Conservation (phyloP, 1,284 basidiomycete species). For the Testicularia cyperi region DNA sequence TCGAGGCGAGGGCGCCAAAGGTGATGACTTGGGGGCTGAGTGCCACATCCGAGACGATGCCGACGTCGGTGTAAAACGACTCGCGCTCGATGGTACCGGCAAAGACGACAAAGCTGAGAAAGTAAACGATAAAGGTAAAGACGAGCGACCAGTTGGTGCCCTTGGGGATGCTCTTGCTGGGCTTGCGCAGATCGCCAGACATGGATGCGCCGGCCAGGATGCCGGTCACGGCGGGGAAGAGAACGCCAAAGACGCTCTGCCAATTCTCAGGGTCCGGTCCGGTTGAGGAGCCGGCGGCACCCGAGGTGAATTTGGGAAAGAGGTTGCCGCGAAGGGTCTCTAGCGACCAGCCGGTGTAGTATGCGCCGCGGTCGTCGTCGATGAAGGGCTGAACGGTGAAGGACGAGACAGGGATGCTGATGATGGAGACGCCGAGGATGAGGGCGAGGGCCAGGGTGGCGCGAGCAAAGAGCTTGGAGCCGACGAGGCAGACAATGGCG, state of each 20-base stretch:
- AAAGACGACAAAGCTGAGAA: constrained; percentile 51
- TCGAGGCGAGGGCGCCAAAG: constrained; percentile 55
- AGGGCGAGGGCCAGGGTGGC: constrained; percentile 55
- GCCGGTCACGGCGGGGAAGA: constrained; percentile 59
- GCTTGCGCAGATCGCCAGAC: constrained; percentile 59
- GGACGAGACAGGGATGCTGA: constrained; percentile 54
- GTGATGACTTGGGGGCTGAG: constrained; percentile 55
- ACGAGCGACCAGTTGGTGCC: constrained; percentile 57
- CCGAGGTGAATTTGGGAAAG: constrained; percentile 54
- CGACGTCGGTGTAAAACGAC: constrained; percentile 54
- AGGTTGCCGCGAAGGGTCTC: constrained; percentile 50
- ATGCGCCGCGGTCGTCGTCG: constrained; percentile 51
- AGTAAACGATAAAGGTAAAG: constrained; percentile 56
- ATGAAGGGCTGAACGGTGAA: constrained; percentile 50
- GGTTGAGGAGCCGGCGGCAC: constrained; percentile 53
- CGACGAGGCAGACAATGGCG: constrained; percentile 55
- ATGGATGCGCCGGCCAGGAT: constrained; percentile 58
- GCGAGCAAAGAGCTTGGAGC: constrained; percentile 53
- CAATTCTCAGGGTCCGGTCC: constrained; percentile 43
- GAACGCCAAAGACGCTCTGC: constrained; percentile 57
- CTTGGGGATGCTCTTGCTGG: constrained; percentile 60
- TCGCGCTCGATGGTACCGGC: constrained; percentile 55
- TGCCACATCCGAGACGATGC: constrained; percentile 56
- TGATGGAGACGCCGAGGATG: constrained; percentile 47
- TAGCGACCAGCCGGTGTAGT: constrained; percentile 57